These are phyloP conservation scores for Fusarium nematophilum DNA, from an alignment of 2,329 filamentous ascomycete species.

Conservation along the genomic window DNA sequence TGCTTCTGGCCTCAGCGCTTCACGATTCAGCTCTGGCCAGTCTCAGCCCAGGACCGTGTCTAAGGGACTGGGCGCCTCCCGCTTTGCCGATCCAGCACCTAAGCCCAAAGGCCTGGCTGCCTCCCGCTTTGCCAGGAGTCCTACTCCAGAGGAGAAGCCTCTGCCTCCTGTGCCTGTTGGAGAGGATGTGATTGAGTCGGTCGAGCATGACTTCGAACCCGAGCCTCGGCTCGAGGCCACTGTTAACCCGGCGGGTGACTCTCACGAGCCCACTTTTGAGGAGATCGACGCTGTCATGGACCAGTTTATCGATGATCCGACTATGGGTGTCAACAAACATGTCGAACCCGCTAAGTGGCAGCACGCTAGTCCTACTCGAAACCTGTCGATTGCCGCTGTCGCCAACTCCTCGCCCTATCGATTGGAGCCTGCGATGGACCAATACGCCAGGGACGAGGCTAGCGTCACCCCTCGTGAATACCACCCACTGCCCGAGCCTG, in stretches of 20 bases:
- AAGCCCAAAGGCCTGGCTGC: slow-evolving; percentile 56
- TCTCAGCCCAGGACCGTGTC: slow-evolving; percentile 47
- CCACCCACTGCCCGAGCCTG: slow-evolving; percentile 59
- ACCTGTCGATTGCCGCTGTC: slow-evolving; percentile 38
- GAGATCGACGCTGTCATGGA: slow-evolving; percentile 95
- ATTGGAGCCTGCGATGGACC: slow-evolving; percentile 59
- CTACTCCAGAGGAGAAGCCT: slow-evolving; percentile 45
- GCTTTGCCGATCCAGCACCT: slow-evolving; percentile 59
- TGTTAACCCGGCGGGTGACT: slow-evolving; percentile 33
- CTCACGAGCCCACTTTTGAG: slow-evolving; percentile 70
- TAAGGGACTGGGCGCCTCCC: slow-evolving; percentile 57
- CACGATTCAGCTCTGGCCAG: slow-evolving; percentile 37
- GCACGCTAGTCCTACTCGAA: slow-evolving; percentile 37
- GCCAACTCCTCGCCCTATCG: slow-evolving; percentile 64
- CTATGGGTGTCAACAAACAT: slow-evolving; percentile 77
- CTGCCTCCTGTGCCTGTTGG: slow-evolving; percentile 42
- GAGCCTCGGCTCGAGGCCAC: slow-evolving; percentile 30
- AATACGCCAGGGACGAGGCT: slow-evolving; percentile 74
- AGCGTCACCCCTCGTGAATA: slow-evolving; percentile 77
- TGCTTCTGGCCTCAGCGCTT: slow-evolving; percentile 32
- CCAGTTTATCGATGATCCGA: slow-evolving; percentile 78
- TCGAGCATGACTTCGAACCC: slow-evolving; percentile 42
- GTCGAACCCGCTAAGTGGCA: slow-evolving; percentile 59
- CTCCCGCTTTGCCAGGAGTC: slow-evolving; percentile 58
- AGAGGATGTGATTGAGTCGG: slow-evolving; percentile 44